A percentile compares a stretch with the other conserved stretches of the same genome.
These are phyloP conservation scores for Boeremia lycopersici DNA, from an alignment of 2,329 filamentous ascomycete species.

Conservation along the genomic window DNA sequence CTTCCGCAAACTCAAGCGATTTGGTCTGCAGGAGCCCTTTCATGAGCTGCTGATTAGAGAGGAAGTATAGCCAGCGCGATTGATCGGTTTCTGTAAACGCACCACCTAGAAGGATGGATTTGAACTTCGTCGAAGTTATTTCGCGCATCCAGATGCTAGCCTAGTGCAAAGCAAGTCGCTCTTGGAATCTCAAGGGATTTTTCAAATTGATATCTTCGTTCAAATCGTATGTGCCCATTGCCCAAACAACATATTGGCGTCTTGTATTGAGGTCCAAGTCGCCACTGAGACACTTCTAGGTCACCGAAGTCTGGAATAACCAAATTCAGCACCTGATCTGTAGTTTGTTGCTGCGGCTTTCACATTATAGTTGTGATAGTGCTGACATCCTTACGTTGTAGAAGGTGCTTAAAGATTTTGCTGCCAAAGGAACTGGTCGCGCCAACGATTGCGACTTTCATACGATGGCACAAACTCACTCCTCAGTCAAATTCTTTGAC, in stretches of 20 bases:
- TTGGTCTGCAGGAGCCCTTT: constrained; percentile 23
- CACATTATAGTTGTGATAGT: constrained; percentile 18
- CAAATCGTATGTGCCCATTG: constrained; percentile 23
- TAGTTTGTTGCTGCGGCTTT: not conserved
- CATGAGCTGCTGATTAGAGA: constrained; percentile 15
- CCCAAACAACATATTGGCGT: constrained; percentile 31
- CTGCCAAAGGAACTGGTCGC: constrained; percentile 25
- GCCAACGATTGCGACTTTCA: constrained; percentile 30
- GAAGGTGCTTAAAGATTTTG: constrained; percentile 19
- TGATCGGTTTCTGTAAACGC: constrained; percentile 26
- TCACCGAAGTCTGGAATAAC: not conserved
- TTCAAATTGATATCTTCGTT: constrained; percentile 25
- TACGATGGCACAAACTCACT: no score
- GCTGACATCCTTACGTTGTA: constrained; percentile 18
- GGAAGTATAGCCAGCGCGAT: constrained; percentile 15
- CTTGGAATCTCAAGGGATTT: constrained; percentile 23
- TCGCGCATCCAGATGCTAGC: not conserved
- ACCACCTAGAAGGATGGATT: constrained; percentile 22
- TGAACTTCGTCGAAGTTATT: not conserved
- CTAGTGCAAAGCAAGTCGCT: not conserved
- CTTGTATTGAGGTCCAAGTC: constrained; percentile 12
- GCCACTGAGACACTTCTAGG: not conserved
- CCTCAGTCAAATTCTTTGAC: no score
- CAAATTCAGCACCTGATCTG: not conserved
- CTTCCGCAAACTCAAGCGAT: constrained; percentile 20